These are phyloP conservation scores for Neurospora sp. DNA, from an alignment of 495 filamentous ascomycete genomes.

Conservation along the genomic window DNA sequence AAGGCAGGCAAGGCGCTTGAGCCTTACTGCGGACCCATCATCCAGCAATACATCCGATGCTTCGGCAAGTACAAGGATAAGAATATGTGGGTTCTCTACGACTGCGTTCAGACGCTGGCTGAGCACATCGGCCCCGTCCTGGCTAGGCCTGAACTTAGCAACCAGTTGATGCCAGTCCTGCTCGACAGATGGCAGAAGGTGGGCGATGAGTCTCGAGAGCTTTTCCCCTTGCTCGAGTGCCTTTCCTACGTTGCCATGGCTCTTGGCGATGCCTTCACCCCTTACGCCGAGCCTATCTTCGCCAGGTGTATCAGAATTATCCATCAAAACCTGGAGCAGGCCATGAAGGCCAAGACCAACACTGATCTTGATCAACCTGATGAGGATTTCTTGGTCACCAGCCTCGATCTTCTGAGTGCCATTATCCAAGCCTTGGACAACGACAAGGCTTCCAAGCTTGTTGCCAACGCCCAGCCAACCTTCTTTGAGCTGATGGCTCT, in stretches of 20 bases:
- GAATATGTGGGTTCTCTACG: conserved; percentile 98
- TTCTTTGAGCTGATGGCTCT: conserved; percentile 86
- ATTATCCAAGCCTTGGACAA: conserved; percentile 87
- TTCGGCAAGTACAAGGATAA: conserved; percentile 94
- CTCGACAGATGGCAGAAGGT: conserved; percentile 84
- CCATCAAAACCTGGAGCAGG: conserved; percentile 75
- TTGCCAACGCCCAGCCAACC: conserved; percentile 60
- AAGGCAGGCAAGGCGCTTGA: conserved; percentile 71
- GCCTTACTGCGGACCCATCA: conserved; percentile 81
- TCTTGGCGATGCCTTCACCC: conserved; percentile 70
- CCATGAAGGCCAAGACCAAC: conserved; percentile 51
- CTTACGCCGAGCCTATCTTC: conserved; percentile 77
- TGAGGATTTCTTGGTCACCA: conserved; percentile 95
- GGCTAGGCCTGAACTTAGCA: conserved; percentile 63
- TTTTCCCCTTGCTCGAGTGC: conserved; percentile 91
- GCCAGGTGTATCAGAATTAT: conserved; percentile 81
- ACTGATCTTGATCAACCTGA: conserved; percentile 69
- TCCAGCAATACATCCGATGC: conserved; percentile 84
- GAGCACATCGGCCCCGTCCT: conserved; percentile 79
- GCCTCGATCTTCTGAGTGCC: conserved; percentile 85
- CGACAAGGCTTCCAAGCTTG: conserved; percentile 61
- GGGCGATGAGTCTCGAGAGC: conserved; percentile 78
- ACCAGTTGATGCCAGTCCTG: conserved; percentile 88
- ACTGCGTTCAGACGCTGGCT: conserved; percentile 94
- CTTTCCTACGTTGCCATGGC: conserved; percentile 89